Base-by-base conservation (phyloP, 441 rosid species). In the Euphorbia celastroides region DNA sequence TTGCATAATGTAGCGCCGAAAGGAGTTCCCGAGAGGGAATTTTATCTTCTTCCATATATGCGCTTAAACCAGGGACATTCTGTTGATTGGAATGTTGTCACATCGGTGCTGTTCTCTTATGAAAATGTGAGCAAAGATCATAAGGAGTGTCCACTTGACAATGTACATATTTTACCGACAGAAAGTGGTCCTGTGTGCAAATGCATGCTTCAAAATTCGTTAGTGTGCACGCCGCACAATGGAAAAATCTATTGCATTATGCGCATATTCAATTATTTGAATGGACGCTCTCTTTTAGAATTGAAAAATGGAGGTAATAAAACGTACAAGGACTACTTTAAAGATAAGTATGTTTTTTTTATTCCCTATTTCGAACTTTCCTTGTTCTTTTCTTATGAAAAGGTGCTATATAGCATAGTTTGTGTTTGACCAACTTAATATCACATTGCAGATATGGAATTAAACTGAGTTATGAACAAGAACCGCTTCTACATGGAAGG, bases 221-320 rank as follows among this genome's bases (percentile, higher is more conserved):
- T 94, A 76, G 90, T 92, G n/a, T 82, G 28, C 77, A 88, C 98
- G 1, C 97, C 99, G 3, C 97, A 94, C 65, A 94, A 81, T 61
- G 89, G 84, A 55, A 58, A 27, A 0, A 32, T 85, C n/a, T 94
- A 89, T 73, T 88, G 86, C 71, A 75, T 88, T 32, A 68, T 69
- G 5, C 89, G 84, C 19, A 26, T 79, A 66, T 79, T 73, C 27
- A 67, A 82, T 14, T 60, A 81, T 66, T 28, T 88, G 71, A 71
- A 85, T 30, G 86, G 82, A 14, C 75, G 80, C 56, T 91, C 99
- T 5, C 51, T 31, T 38, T 41, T 92, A 73, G 76, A 22, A 48
- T 64, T 57, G 74, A 81, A 81, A 69, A 64, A 83, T 71, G 83
- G 89, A 60, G 61, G 60, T 31, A 32, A 1, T 7, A 71, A 57